Evolutionary conservation across 2,329 filamentous ascomycete genomes (phyloP).

Genomic region (Trichoderma afroharzianum): DNA sequence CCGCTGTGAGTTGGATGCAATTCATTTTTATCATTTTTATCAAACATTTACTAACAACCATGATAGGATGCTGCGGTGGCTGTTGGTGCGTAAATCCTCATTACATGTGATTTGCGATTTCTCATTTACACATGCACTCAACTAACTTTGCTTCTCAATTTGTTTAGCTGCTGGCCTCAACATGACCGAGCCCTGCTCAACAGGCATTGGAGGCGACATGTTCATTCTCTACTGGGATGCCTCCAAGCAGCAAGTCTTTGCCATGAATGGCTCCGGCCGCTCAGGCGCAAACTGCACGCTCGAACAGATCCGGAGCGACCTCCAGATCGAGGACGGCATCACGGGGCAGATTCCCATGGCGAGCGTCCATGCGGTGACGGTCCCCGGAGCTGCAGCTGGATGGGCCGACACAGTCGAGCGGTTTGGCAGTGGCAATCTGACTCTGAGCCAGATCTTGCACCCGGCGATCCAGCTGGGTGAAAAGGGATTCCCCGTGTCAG

Average conservation of each 20-base stretch:
- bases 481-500: constrained; percentile 83
- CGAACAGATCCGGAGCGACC: constrained; percentile 64
- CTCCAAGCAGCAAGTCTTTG: constrained; percentile 73
- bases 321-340: constrained; percentile 60
- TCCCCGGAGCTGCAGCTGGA: constrained; percentile 85
- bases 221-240: constrained; percentile 93
- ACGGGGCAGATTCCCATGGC: constrained; percentile 63
- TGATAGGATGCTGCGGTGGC: constrained; percentile 89
- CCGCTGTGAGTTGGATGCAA: constrained; percentile 60
- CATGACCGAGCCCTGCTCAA: constrained; percentile 87
- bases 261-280: constrained; percentile 91
- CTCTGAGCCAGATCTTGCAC: constrained; percentile 69
- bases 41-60: background rate
- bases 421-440: constrained; percentile 84
- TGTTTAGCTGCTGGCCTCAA: constrained; percentile 77
- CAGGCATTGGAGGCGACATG: constrained; percentile 95
- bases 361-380: constrained; percentile 78
- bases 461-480: constrained; percentile 86
- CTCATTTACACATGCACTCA: background rate
- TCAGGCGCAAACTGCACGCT: constrained; percentile 66
- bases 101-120: background rate
- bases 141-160: background rate
- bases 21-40: background rate
- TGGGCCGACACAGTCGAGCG: constrained; percentile 87
- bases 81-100: constrained; percentile 55